Base-by-base conservation (phyloP, 1,284 basidiomycete species). In the Leccinum huronense region DNA sequence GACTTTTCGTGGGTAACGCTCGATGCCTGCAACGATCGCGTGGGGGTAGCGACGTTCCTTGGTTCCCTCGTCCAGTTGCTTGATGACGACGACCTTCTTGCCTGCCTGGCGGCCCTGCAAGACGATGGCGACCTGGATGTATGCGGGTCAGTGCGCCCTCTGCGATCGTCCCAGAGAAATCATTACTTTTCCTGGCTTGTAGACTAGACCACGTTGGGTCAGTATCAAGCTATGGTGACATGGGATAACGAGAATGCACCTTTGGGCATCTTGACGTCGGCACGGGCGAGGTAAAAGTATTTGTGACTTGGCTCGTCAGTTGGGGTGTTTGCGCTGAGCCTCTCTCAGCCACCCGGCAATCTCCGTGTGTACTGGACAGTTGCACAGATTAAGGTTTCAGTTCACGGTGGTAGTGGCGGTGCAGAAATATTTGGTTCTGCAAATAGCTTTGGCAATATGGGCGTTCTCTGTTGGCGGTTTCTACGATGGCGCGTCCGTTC, bases 21-120 rank as follows among this genome's bases (percentile, higher is more conserved):
- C 95, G 78, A 98, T 86, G 71, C 95, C 95, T 69, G 94, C 95
- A 77, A 97, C 95, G 75, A 98, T 89, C 74, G 95, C 95, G 79
- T 98, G 94, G 70, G 95, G 93, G 84, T 97, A 98, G 61, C 89
- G 92, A 70, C 93, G 84, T 70, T 95, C 93, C 80, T 94, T 93
- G 69, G 88, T 91, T 53, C 93, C 93, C 76, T 95, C 93, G 75
- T 95, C 93, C 67, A 88, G 76, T 78, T 94, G 92, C 80, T 93
- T 93, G 78, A 95, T 91, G 65, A 95, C 88, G 65, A 95, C 93
- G 69, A 94, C 93, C 83, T 95, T 95, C 82, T 90, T 92, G 75
- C 93, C 93, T 71, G 96, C 96, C 80, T 97, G 95, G 79, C 95
- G 94, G 77, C 95, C 95, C 81, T 94, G 91, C 78, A 98, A 91